Evolutionary conservation across 768 basidiomycete genomes (phyloP), one percentile per base, ranked within the genome.

Genomic region (Leucosporidium creatinivorum): DNA sequence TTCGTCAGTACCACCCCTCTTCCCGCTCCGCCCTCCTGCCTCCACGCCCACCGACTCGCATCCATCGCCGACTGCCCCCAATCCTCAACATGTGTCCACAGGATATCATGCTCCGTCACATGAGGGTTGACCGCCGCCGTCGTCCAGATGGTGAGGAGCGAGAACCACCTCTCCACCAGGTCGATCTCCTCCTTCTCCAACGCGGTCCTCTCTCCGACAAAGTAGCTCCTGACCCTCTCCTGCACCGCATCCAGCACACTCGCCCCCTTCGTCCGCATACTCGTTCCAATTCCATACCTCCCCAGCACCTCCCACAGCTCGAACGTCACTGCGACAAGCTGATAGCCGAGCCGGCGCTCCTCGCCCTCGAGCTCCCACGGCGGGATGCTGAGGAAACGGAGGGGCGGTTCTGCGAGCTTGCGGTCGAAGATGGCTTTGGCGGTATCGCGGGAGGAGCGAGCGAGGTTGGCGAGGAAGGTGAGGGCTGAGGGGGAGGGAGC

Each of bases 41-140:
- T 30, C 13, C 58, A 72, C 33, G 28, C 58, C 79, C n/a, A 83
- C 74, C 12, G 86, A 73, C 36, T 87, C 85, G 0, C 81, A n/a
- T 62, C 62, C 48, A 50, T 23, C 9, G 58, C 81, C 23, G 80
- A 81, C 89, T 91, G 94, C 0, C 82, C 85, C 85, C 88, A 89
- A 4, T 84, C 86, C n/a, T 81, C 78, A 15, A 94, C 80, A 74
- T 92, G 90, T 63, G 87, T 89, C 93, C 94, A 98, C 13, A 88
- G 78, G 58, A 97, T 85, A 62, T 89, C 91, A 77, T 98, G 94
- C 12, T 81, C 82, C 0, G 91, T 91, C 63, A 82, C 81, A 75
- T 98, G 94, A 9, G 94, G 93, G 74, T 98, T 89, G n/a, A 85
- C 83, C 0, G 92, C 91, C 72, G 90, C 93, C 4, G 84, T 80